These are phyloP conservation scores for Xylaria sp. DNA, from an alignment of 2,329 filamentous ascomycete genomes.

Conservation along the genomic window DNA sequence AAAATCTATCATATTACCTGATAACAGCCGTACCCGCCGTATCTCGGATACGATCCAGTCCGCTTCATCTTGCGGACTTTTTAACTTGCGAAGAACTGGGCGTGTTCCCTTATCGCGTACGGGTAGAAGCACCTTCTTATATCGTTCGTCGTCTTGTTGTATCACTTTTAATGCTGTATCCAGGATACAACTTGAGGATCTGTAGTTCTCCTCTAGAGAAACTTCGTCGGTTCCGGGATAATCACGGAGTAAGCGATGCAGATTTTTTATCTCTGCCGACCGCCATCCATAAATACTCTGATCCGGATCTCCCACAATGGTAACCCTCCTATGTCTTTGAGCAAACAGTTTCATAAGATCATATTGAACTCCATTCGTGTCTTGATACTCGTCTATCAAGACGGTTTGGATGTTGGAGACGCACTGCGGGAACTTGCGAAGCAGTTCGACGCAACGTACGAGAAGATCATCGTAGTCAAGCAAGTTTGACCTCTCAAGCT, in stretches of 20 bases:
- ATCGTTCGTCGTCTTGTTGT: constrained; percentile 85
- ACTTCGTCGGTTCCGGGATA: constrained; percentile 84
- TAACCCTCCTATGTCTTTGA: constrained; percentile 78
- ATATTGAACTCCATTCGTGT: constrained; percentile 95
- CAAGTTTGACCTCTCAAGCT: constrained; percentile 79
- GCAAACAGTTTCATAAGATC: constrained; percentile 92
- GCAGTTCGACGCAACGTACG: constrained; percentile 81
- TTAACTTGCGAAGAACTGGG: constrained; percentile 82
- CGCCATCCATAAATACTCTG: constrained; percentile 98
- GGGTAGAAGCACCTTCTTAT: constrained; percentile 81
- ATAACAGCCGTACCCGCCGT: constrained; percentile 74
- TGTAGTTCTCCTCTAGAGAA: constrained; percentile 92
- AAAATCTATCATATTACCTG: constrained; percentile 76
- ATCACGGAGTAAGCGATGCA: constrained; percentile 79
- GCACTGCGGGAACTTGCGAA: constrained; percentile 78
- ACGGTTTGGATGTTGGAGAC: constrained; percentile 91
- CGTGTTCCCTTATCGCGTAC: constrained; percentile 82
- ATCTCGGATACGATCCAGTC: constrained; percentile 91
- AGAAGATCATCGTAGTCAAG: constrained; percentile 96
- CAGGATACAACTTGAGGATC: constrained; percentile 88
- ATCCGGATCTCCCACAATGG: constrained; percentile 95
- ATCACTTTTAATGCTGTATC: constrained; percentile 85
- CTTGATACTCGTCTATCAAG: constrained; percentile 96
- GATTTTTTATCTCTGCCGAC: constrained; percentile 90
- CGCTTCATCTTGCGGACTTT: constrained; percentile 77